Conservation (phyloP, 495 filamentous ascomycete species). For the Penicillium silybi region DNA sequence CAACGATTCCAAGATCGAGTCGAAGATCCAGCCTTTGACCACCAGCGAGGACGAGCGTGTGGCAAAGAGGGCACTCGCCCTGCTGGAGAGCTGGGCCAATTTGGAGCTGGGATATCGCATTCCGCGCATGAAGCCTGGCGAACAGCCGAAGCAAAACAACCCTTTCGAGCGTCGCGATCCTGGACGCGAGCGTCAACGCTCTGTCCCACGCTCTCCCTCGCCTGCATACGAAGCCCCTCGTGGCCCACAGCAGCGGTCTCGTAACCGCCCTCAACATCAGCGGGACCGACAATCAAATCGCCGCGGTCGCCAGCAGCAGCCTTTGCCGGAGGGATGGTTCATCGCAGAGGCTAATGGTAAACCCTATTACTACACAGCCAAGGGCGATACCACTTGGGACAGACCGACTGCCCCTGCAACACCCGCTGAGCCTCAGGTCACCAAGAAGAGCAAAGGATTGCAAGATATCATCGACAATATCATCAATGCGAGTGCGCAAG, state of each 20-base stretch:
- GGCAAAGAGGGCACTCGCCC: slow-evolving; percentile 58
- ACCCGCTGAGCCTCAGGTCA: slow-evolving; percentile 58
- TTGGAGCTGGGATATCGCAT: slow-evolving; percentile 94
- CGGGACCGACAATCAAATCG: slow-evolving; percentile 35
- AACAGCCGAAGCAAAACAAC: slow-evolving; percentile 46
- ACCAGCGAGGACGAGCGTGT: slow-evolving; percentile 70
- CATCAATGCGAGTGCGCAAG: slow-evolving; percentile 71
- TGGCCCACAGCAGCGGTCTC: slow-evolving; percentile 53
- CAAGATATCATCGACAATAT: slow-evolving; percentile 71
- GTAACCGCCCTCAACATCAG: slow-evolving; percentile 54
- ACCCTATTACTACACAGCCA: slow-evolving; percentile 76
- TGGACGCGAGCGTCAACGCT: slow-evolving; percentile 54
- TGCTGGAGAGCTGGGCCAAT: slow-evolving; percentile 84
- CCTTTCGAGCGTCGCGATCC: slow-evolving; percentile 67
- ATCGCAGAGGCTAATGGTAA: slow-evolving; percentile 55
- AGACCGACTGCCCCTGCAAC: slow-evolving; percentile 64
- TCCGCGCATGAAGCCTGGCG: slow-evolving; percentile 72
- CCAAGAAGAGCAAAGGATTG: slow-evolving; percentile 42
- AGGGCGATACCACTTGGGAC: slow-evolving; percentile 74
- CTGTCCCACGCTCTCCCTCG: slow-evolving; percentile 49
- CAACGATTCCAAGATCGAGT: slow-evolving; percentile 91
- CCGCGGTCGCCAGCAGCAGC: slow-evolving; percentile 44
- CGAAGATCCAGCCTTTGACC: slow-evolving; percentile 67
- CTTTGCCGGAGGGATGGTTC: slow-evolving; percentile 79
- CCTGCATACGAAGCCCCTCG: slow-evolving; percentile 48